Conservation (phyloP, 2,329 filamentous ascomycete species). For the Mariannaea elegans region DNA sequence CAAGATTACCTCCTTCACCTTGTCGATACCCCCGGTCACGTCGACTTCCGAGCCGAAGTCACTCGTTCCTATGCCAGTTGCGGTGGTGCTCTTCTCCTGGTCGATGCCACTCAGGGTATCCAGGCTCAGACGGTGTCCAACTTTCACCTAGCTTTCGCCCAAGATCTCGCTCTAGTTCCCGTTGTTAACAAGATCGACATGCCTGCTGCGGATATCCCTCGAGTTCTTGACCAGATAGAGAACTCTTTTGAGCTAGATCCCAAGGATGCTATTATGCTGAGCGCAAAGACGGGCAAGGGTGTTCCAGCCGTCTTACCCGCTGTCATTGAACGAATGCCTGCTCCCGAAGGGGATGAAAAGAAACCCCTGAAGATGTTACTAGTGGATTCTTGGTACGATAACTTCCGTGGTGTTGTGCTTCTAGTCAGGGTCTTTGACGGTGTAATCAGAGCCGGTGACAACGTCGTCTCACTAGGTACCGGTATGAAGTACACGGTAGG, state of each 20-base stretch:
- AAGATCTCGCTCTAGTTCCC: slow-evolving; percentile 85
- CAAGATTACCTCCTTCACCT: slow-evolving; percentile 93
- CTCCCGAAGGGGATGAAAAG: slow-evolving; percentile 75
- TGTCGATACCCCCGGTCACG: slow-evolving; percentile 96
- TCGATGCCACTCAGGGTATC: slow-evolving; percentile 95
- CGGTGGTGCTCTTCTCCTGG: slow-evolving; percentile 88
- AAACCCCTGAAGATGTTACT: slow-evolving; percentile 85
- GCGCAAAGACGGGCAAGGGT: slow-evolving; percentile 92
- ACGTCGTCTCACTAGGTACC: slow-evolving; percentile 87
- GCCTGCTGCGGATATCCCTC: slow-evolving; percentile 84
- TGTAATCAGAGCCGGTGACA: slow-evolving; percentile 81
- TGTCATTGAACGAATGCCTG: slow-evolving; percentile 85
- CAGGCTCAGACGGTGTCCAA: slow-evolving; percentile 99
- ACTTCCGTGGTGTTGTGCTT: slow-evolving; percentile 91
- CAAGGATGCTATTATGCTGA: slow-evolving; percentile 75
- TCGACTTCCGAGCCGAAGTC: slow-evolving; percentile 97
- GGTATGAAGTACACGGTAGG: slow-evolving; percentile 91
- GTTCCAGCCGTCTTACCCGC: slow-evolving; percentile 84
- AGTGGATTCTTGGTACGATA: slow-evolving; percentile 98
- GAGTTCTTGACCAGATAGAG: slow-evolving; percentile 86
- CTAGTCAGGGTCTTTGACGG: slow-evolving; percentile 94
- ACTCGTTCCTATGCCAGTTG: slow-evolving; percentile 96
- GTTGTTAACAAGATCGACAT: slow-evolving; percentile 98
- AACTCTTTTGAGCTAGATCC: slow-evolving; percentile 88
- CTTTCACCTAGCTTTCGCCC: slow-evolving; percentile 96